Base-by-base conservation (phyloP, 768 basidiomycete genomes). In the Lentinula sp. region DNA sequence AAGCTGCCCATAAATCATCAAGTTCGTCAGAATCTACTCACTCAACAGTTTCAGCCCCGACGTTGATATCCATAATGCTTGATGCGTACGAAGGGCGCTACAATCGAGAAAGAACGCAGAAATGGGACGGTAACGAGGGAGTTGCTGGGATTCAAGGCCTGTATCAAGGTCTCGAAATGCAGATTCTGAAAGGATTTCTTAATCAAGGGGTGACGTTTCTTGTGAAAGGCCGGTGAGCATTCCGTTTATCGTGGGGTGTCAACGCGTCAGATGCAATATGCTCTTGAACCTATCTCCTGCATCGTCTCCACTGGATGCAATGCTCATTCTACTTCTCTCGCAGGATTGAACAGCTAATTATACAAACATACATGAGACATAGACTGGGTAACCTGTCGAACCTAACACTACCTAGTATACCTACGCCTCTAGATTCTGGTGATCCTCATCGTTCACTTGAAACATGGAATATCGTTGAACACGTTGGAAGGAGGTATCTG, bases 141-240 rank as follows among this genome's bases (percentile, higher is more conserved):
- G 21, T 23, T 11, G 61, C 65, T 1, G 74, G 76, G 5, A 39
- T 78, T 16, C 60, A 64, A 10, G 80, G 82, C 0, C 67, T 86
- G 31, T 85, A 85, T 62, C 81, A 82, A 66, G 85, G 82, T 1
- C 72, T 84, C 16, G 71, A 77, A 18, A 76, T 76, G 64, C 80
- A 83, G 68, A 74, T 81, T 15, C 52, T 80, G 56, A 85, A 84
- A 65, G 80, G 81, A 0, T 82, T 85, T 59, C 64, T 86, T 31
- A 80, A 75, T 63, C 81, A 85, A 67, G 85, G 84, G 0, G 75
- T 85, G 1, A 83, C 83, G 5, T 80, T 85, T 69, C 67, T 84
- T 61, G 75, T 85, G 39, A 86, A 86, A 70, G 82, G 84, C 62
- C 72, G 84, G 80, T 79, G n/a, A 56, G 70, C 13, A 11, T 28